phyloP scores from a whole-genome alignment of 306 rosid species.

The Styphnolobium japonicum region DNA sequence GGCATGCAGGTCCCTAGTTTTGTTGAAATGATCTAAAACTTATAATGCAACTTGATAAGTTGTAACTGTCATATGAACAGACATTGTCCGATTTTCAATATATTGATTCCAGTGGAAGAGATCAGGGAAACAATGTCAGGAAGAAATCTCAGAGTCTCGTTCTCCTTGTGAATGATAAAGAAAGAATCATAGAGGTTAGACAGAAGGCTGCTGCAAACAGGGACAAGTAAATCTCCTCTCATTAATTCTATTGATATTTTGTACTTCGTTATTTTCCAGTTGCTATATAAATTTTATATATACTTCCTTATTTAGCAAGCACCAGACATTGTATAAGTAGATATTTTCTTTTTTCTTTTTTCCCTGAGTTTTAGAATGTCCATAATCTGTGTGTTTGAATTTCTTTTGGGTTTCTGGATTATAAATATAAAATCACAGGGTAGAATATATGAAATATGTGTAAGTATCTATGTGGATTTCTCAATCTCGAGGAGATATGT shows the following conservation, averaged over 20 bases:
- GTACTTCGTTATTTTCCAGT: background rate
- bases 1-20: background rate
- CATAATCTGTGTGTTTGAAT: background rate
- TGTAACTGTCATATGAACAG: constrained; percentile 46
- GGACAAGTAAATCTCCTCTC: constrained; percentile 70
- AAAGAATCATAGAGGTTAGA: constrained; percentile 77
- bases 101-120: constrained; percentile 90
- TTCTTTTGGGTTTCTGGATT: constrained; percentile 5
- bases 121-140: constrained; percentile 92
- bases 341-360: background rate
- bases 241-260: background rate
- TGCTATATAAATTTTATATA: background rate
- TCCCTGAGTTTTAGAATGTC: background rate
- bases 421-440: background rate
- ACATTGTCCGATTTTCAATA: constrained; percentile 80
- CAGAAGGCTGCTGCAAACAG: constrained; percentile 86
- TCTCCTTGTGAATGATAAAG: constrained; percentile 85
- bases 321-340: background rate
- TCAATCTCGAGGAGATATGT: constrained; percentile 13
- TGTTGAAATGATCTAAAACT: constrained; percentile 7
- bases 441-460: constrained; percentile 1
- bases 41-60: constrained; percentile 20
- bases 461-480: background rate
- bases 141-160: constrained; percentile 87
- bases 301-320: background rate